phyloP scores from a whole-genome alignment of 495 filamentous ascomycete species.

The Hyaloscypha hepaticicola region DNA sequence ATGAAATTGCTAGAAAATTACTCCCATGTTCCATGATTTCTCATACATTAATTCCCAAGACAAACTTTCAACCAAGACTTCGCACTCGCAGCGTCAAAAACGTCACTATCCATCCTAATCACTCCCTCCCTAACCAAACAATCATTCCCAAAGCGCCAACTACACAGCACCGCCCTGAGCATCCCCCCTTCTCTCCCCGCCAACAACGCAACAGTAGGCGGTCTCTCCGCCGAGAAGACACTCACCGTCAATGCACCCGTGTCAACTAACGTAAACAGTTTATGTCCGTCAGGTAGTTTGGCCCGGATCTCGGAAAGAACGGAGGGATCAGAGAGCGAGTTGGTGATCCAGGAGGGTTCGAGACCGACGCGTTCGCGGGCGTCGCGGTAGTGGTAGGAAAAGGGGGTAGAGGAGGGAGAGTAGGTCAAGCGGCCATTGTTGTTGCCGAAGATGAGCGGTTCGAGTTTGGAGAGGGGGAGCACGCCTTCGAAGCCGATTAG shows the following conservation, averaged over 20 bases:
- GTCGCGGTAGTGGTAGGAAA: background rate
- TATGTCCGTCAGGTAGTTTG: constrained; percentile 12
- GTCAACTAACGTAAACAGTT: constrained; percentile 33
- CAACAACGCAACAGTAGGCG: constrained; percentile 38
- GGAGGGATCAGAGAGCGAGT: background rate
- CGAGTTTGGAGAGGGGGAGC: constrained; percentile 27
- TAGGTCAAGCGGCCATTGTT: constrained; percentile 20
- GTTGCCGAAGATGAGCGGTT: constrained; percentile 29
- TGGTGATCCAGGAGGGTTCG: constrained; percentile 4
- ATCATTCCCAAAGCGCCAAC: constrained; percentile 29
- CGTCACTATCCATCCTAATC: constrained; percentile 29
- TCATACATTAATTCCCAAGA: background rate
- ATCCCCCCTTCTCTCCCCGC: constrained; percentile 42
- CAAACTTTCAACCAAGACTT: constrained; percentile 1
- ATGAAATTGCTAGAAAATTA: no score
- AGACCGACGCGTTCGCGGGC: constrained; percentile 1
- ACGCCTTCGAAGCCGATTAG: constrained; percentile 35
- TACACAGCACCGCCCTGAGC: constrained; percentile 40
- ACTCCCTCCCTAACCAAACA: constrained; percentile 35
- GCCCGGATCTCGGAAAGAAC: background rate
- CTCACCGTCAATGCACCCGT: constrained; percentile 34
- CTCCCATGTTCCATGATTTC: background rate
- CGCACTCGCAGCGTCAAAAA: background rate
- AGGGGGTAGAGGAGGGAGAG: background rate
- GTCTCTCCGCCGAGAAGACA: constrained; percentile 37